Evolutionary conservation across 345 rosid genomes (phyloP), one percentile per base, ranked within the genome.

Genomic region (Streptanthus diversifolius): DNA sequence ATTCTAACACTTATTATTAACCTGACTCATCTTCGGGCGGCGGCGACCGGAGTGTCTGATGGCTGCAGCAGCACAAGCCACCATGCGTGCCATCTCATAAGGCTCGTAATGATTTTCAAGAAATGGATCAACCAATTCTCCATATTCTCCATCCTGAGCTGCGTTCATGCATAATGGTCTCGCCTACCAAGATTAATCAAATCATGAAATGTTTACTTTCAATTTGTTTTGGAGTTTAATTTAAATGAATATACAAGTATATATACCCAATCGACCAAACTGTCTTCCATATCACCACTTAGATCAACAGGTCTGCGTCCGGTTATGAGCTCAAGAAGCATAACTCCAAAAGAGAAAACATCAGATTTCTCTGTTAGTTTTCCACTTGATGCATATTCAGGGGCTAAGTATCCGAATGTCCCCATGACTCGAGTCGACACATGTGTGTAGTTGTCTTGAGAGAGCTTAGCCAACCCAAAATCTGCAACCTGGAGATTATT

Each of bases 341-440:
- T 85, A 49, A 93, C 86, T 17, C 98, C 98, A 5, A 80, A 91
- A 29, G 98, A 93, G 90, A 91, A 93, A 53, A 91, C 97, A 69
- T 93, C 98, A 2, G 98, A 93, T 70, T 88, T 93, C 6, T 93
- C 98, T 2, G 96, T 79, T 21, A 93, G 77, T 74, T 91, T 91
- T 29, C 98, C 98, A 63, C 95, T 93, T 0, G 98, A 72, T 69
- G 98, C 98, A 79, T 93, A 93, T 66, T 93, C 98, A 14, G 98
- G 98, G 75, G 98, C 98, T 77, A 93, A 77, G 80, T 93, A 93
- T 93, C 98, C 96, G 22, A 93, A 93, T 39, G 97, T 93, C 68
- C 98, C 98, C 98, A 93, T 93, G 54, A 93, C 87, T 19, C 98
- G 90, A 32, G 97, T 93, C 3, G 98, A 93, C 14, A 91, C 92